Percentiles rank a stretch among this genome's conserved stretches.
phyloP scores from a whole-genome alignment of 352 stramenopile genomes.

The Aphanomyces cochlioides region DNA sequence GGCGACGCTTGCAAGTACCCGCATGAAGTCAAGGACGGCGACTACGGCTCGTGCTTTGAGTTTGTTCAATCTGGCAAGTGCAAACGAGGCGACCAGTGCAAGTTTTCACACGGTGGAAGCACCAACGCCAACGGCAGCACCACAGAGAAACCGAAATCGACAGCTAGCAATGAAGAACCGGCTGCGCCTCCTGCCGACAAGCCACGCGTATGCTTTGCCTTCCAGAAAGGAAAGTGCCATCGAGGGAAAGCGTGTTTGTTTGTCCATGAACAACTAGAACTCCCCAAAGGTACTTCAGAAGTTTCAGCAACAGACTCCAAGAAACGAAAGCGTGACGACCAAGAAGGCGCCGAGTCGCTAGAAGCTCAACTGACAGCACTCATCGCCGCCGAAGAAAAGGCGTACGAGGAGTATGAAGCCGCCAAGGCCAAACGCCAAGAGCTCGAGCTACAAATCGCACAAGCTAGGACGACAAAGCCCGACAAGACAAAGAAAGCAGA shows the following conservation, averaged over 20 bases:
- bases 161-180: conserved; percentile 20
- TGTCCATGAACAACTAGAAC: conserved; percentile 52
- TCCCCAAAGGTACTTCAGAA: conserved; percentile 1
- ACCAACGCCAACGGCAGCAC: conserved; percentile 5
- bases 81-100: conserved; percentile 67
- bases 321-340: conserved; percentile 24
- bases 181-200: conserved; percentile 29
- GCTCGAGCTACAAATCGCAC: conserved; percentile 2
- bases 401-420: conserved; percentile 3
- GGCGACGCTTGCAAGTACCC: conserved; percentile 66
- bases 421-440: conserved; percentile 14
- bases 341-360: not conserved
- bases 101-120: conserved; percentile 46
- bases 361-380: not conserved
- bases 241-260: conserved; percentile 65
- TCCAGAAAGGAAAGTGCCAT: conserved; percentile 74
- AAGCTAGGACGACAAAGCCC: not conserved
- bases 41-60: conserved; percentile 78
- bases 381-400: conserved; percentile 16
- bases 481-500: not conserved
- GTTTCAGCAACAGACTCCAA: not conserved
- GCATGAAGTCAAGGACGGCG: conserved; percentile 62
- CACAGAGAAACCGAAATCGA: conserved; percentile 24
- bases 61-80: conserved; percentile 67
- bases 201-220: conserved; percentile 65